Conservation (phyloP, 805 yeast species). For the Teunomyces kruisii region DNA sequence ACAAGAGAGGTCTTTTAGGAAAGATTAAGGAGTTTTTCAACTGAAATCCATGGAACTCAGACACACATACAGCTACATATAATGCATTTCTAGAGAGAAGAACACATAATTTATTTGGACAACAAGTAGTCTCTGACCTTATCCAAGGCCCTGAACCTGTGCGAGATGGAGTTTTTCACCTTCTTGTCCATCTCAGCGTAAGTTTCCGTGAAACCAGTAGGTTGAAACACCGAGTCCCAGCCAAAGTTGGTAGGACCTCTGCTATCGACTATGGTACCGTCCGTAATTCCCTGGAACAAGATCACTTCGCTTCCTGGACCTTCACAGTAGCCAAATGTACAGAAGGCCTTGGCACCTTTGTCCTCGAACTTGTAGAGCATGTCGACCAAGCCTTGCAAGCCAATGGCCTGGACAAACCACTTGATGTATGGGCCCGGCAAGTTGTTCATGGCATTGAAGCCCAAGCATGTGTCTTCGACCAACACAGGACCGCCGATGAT, state of each 20-base stretch:
- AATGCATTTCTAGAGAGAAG: not conserved
- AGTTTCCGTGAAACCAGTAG: constrained; percentile 63
- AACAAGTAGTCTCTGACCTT: constrained; percentile 60
- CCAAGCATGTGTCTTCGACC: constrained; percentile 93
- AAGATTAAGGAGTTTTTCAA: constrained; percentile 38
- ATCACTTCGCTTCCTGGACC: constrained; percentile 73
- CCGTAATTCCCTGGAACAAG: constrained; percentile 81
- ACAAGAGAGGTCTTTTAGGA: constrained; percentile 36
- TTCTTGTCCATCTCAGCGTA: constrained; percentile 87
- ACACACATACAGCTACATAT: not conserved
- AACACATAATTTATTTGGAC: not conserved
- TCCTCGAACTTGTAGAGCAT: constrained; percentile 80
- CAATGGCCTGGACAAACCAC: constrained; percentile 83
- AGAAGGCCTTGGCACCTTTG: constrained; percentile 81
- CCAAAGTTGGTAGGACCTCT: constrained; percentile 87
- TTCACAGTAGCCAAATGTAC: constrained; percentile 89
- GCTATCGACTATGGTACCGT: constrained; percentile 74
- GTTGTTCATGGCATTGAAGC: constrained; percentile 71
- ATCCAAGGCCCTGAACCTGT: constrained; percentile 80
- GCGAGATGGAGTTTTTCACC: constrained; percentile 80
- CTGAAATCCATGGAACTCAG: not conserved
- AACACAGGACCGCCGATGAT: constrained; percentile 74
- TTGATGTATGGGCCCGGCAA: constrained; percentile 95
- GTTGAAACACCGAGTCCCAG: constrained; percentile 91
- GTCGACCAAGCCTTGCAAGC: constrained; percentile 72